A percentile compares a stretch with the other conserved stretches of the same genome.
phyloP scores from a whole-genome alignment of 306 rosid species.

The Corylus americana region DNA sequence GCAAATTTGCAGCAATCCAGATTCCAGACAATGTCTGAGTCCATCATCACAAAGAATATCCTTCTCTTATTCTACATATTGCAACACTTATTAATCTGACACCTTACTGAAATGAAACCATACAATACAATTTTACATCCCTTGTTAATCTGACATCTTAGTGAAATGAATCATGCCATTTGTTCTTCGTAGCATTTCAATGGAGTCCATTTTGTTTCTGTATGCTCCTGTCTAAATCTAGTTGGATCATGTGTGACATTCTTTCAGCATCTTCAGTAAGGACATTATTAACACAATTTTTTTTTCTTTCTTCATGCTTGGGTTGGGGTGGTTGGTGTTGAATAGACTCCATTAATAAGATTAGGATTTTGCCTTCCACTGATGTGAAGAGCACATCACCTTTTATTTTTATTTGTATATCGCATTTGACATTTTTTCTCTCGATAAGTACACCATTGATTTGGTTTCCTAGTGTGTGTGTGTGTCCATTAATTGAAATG shows the following conservation, averaged over 20 bases:
- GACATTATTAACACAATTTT: background rate
- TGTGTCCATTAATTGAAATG: background rate
- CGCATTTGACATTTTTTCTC: background rate
- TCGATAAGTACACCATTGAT: background rate
- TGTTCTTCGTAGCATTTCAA: background rate
- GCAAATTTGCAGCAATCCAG: constrained; percentile 46
- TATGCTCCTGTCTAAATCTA: background rate
- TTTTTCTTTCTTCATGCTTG: background rate
- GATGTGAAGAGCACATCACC: background rate
- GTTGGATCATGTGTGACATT: background rate
- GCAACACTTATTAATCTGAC: background rate
- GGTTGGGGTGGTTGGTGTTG: background rate
- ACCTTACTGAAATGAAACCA: background rate
- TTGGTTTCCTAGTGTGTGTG: background rate
- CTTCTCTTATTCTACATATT: constrained; percentile 26
- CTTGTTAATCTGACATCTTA: background rate
- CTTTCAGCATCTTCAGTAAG: background rate
- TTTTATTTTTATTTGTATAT: background rate
- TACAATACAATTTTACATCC: background rate
- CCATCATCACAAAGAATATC: constrained; percentile 60
- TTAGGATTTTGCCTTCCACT: background rate
- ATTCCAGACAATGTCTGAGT: constrained; percentile 55
- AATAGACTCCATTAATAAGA: background rate
- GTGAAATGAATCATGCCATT: background rate
- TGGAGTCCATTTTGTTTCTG: background rate